Percentiles rank a stretch among this genome's conserved stretches.
These are phyloP conservation scores for Obelidium mucronatum DNA, from an alignment of 192 early-diverging fungal species.

Conservation along the genomic window DNA sequence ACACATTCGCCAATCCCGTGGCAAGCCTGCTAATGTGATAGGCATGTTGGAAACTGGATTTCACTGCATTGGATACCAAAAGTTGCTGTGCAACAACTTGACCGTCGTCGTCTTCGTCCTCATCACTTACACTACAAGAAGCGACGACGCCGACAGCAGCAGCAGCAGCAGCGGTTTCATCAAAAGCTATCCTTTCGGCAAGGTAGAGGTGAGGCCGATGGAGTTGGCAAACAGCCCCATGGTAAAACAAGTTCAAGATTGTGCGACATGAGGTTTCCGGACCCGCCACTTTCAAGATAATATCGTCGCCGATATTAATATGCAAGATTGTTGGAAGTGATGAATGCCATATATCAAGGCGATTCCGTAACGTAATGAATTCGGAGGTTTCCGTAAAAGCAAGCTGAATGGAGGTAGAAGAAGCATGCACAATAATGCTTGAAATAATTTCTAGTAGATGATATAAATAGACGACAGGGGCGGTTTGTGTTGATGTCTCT, in stretches of 20 bases:
- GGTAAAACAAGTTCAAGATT: conserved; percentile 4
- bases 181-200: too few species aligned
- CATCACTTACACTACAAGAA: too few species aligned
- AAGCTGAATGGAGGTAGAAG: neutral
- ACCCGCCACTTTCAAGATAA: neutral
- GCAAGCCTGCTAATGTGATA: too few species aligned
- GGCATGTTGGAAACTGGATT: neutral
- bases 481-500: neutral
- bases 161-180: too few species aligned
- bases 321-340: neutral
- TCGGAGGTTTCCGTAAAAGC: neutral
- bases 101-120: too few species aligned
- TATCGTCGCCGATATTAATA: neutral
- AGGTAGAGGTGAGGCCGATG: conserved; percentile 2
- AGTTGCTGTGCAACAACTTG: too few species aligned
- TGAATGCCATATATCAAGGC: neutral
- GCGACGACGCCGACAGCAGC: too few species aligned
- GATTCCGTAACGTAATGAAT: neutral
- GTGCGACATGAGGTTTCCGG: neutral
- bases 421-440: neutral
- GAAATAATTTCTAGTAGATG: neutral
- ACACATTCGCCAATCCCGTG: too few species aligned
- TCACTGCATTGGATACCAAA: neutral
- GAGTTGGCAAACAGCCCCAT: neutral
- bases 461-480: conserved; percentile 5